Conservation (phyloP, 2,329 filamentous ascomycete species). For the Raffaelea deltoideospora region DNA sequence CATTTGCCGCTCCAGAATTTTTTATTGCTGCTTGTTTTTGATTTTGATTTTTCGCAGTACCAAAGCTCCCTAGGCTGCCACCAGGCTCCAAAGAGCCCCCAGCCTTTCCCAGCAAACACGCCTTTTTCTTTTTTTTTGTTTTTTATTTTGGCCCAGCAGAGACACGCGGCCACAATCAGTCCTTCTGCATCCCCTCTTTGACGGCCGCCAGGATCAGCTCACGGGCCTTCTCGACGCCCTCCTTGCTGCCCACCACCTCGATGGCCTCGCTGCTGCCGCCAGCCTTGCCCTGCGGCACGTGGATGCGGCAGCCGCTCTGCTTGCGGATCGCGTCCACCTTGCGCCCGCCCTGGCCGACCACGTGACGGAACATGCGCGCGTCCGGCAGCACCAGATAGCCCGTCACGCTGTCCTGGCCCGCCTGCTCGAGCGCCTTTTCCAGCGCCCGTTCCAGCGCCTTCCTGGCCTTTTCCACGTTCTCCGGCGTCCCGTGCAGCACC, state of each 20-base stretch:
- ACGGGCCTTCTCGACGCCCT: constrained; percentile 74
- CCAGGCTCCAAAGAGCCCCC: too few species aligned
- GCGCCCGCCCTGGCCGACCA: constrained; percentile 77
- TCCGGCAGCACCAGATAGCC: constrained; percentile 87
- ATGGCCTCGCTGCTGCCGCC: constrained; percentile 63
- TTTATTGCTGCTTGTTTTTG: too few species aligned
- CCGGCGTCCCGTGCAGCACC: constrained; percentile 66
- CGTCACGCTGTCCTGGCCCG: constrained; percentile 52
- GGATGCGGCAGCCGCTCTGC: constrained; percentile 85
- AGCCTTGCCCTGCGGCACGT: constrained; percentile 72
- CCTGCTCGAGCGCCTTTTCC: constrained; percentile 56
- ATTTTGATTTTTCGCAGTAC: too few species aligned
- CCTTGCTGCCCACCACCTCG: constrained; percentile 66
- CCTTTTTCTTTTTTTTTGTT: too few species aligned
- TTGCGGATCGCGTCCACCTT: constrained; percentile 89
- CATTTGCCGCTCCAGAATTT: too few species aligned
- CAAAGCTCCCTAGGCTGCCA: too few species aligned
- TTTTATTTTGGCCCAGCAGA: too few species aligned
- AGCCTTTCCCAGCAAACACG: too few species aligned
- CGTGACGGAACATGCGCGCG: constrained; percentile 73
- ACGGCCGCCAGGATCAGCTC: constrained; percentile 80
- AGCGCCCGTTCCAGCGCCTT: constrained; percentile 55
- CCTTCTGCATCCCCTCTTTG: constrained; percentile 32
- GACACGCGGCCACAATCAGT: too few species aligned
- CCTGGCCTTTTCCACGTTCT: constrained; percentile 71